A percentile compares a stretch with the other conserved stretches of the same genome.
phyloP scores from a whole-genome alignment of 208 protist species.

The Leishmania arabica region DNA sequence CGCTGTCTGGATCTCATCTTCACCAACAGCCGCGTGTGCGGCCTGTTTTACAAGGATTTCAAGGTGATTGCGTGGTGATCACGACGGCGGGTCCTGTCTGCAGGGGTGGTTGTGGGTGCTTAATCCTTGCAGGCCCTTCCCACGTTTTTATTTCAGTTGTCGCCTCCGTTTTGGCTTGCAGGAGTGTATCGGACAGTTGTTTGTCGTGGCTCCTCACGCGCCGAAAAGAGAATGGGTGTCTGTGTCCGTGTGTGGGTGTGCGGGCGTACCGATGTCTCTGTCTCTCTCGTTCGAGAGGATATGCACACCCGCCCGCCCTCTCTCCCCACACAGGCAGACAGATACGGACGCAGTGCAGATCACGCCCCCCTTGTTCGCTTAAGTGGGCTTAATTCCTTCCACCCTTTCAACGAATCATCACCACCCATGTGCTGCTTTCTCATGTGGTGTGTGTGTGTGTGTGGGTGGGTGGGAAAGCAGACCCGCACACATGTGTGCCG shows the following conservation, averaged over 20 bases:
- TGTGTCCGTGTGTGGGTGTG: neutral
- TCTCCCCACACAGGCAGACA: neutral
- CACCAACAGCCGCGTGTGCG: conserved; percentile 69
- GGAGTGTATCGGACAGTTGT: neutral
- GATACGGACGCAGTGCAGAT: neutral
- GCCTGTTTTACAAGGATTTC: conserved; percentile 93
- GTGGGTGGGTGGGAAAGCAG: neutral
- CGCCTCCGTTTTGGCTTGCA: neutral
- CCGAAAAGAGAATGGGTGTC: neutral
- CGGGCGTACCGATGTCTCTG: neutral
- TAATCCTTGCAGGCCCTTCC: neutral
- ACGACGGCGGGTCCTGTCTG: neutral
- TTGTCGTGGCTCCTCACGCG: neutral
- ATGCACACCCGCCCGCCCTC: neutral
- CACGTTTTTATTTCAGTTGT: neutral
- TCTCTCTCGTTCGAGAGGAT: neutral
- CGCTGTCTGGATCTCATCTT: conserved; percentile 96
- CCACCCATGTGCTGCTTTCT: neutral
- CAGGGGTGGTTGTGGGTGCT: neutral
- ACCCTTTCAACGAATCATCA: neutral
- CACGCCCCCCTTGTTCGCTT: neutral
- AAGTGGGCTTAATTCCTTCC: neutral
- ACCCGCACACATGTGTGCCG: neutral
- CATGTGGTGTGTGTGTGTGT: neutral
- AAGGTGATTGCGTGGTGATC: conserved; percentile 85